phyloP scores from a whole-genome alignment of 2,329 filamentous ascomycete species.

The Trichophyton verrucosum region DNA sequence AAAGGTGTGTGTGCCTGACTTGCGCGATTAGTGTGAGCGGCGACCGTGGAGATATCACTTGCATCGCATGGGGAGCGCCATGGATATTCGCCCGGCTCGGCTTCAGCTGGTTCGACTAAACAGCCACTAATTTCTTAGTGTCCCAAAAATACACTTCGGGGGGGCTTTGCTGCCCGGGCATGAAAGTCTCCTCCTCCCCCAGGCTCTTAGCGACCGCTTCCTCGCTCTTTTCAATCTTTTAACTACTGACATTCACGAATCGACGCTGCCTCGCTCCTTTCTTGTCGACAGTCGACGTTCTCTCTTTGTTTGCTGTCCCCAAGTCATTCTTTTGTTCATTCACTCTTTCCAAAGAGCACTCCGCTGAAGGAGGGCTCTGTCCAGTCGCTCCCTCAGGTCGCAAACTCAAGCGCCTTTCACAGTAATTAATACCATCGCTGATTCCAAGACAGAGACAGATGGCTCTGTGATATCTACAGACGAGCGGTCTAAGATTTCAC shows the following conservation, averaged over 20 bases:
- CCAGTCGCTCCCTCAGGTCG: neutral
- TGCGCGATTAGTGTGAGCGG: neutral
- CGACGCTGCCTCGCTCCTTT: neutral
- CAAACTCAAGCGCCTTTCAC: neutral
- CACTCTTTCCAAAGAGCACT: neutral
- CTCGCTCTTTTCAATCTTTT: neutral
- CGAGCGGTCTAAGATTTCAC: neutral
- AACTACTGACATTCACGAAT: neutral
- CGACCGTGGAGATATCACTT: neutral
- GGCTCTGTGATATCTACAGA: neutral
- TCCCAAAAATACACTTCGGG: constrained; percentile 1
- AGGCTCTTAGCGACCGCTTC: neutral
- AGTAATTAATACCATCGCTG: neutral
- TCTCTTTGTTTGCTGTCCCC: constrained; percentile 6
- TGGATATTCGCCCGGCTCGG: neutral
- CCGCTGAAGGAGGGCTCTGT: neutral
- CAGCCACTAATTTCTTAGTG: constrained; percentile 1
- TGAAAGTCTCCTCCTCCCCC: neutral
- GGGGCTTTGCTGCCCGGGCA: neutral
- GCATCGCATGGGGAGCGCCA: neutral
- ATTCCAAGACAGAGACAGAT: neutral
- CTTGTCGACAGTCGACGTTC: constrained; percentile 6
- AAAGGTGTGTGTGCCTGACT: neutral
- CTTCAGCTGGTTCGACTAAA: neutral
- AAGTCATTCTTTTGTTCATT: constrained; percentile 8